Percentiles rank a stretch among this genome's conserved stretches.
Conservation (phyloP, 768 basidiomycete genomes). For the Cystobasidium tubakii region DNA sequence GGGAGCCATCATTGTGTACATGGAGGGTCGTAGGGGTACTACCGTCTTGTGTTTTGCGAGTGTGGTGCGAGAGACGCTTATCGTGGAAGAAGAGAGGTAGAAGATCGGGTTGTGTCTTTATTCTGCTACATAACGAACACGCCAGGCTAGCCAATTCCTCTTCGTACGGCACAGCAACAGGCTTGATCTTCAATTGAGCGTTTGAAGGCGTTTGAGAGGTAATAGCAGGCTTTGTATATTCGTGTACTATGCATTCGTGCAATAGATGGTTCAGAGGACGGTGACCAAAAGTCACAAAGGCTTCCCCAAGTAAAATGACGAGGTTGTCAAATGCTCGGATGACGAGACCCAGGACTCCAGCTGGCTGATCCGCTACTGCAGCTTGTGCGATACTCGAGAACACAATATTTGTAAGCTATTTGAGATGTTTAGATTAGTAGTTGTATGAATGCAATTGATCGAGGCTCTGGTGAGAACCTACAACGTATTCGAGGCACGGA, state of each 20-base stretch:
- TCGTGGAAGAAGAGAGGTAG: conserved; percentile 82
- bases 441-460: background rate
- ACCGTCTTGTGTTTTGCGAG: conserved; percentile 85
- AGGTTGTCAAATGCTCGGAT: conserved; percentile 80
- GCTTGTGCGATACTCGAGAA: conserved; percentile 76
- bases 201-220: background rate
- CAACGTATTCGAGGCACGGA: conserved; percentile 77
- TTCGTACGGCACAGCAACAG: conserved; percentile 50
- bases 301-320: conserved; percentile 83
- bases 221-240: background rate
- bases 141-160: conserved; percentile 69
- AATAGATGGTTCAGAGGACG: conserved; percentile 59
- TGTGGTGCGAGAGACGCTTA: background rate
- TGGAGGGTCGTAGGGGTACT: conserved; percentile 49
- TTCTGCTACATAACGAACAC: conserved; percentile 85
- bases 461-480: too few relatives aligned
- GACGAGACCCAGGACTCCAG: conserved; percentile 85
- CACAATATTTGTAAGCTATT: conserved; percentile 73
- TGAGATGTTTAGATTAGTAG: background rate
- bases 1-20: conserved; percentile 29
- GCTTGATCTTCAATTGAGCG: background rate
- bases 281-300: conserved; percentile 85
- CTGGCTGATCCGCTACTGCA: conserved; percentile 75
- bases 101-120: conserved; percentile 77
- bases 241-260: conserved; percentile 20